Percentiles rank a stretch among this genome's conserved stretches.
These are phyloP conservation scores for Pleoardoris graminearum DNA, from an alignment of 2,329 filamentous ascomycete genomes.

Conservation along the genomic window DNA sequence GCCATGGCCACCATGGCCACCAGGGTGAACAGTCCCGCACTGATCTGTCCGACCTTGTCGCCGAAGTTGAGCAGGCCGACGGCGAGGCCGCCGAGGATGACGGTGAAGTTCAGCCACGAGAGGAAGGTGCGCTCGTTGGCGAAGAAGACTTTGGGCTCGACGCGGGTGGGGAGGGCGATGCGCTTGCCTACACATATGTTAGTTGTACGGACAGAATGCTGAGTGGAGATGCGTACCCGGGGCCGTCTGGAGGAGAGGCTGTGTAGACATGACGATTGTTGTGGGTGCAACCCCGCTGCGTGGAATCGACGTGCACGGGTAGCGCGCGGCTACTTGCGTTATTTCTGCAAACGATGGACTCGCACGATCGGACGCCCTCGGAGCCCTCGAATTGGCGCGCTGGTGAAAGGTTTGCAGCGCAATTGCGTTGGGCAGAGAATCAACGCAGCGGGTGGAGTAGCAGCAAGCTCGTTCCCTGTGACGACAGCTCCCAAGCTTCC, in stretches of 20 bases:
- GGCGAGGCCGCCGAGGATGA: slow-evolving; percentile 93
- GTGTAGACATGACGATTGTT: slow-evolving; percentile 76
- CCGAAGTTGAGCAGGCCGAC: slow-evolving; percentile 98
- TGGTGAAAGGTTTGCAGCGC: background rate
- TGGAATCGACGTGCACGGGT: background rate
- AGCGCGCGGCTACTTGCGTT: background rate
- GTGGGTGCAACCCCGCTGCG: slow-evolving; percentile 10
- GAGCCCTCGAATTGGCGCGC: background rate
- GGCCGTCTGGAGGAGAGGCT: slow-evolving; percentile 92
- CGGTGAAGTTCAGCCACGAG: slow-evolving; percentile 99
- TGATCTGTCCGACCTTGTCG: slow-evolving; percentile 91
- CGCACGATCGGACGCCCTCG: background rate
- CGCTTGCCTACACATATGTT: slow-evolving; percentile 73
- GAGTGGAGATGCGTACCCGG: slow-evolving; percentile 65
- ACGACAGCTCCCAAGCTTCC: slow-evolving; percentile 1
- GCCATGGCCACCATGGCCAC: slow-evolving; percentile 95
- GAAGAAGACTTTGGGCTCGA: slow-evolving; percentile 99
- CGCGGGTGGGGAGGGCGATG: slow-evolving; percentile 94
- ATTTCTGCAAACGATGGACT: background rate
- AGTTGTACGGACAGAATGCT: slow-evolving; percentile 5
- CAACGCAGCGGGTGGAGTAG: background rate
- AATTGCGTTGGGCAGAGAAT: background rate
- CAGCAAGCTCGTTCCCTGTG: slow-evolving; percentile 3
- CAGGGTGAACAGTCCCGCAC: slow-evolving; percentile 87
- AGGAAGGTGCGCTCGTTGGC: slow-evolving; percentile 99